These are phyloP conservation scores for Phytophthora agathidicida DNA, from an alignment of 352 stramenopile genomes.

Conservation along the genomic window DNA sequence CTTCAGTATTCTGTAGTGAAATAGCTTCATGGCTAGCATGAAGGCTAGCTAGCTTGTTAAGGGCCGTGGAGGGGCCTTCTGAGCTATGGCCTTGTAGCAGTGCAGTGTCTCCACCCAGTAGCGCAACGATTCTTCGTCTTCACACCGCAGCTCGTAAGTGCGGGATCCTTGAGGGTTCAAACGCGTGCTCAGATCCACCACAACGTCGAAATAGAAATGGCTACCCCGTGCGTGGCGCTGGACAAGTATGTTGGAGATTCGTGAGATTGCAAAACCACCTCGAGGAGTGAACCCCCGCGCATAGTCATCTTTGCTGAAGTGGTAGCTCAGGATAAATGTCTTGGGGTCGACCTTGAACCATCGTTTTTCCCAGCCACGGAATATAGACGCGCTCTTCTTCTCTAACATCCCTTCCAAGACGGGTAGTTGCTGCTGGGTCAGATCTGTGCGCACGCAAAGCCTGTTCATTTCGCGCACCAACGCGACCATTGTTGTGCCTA, in stretches of 20 bases:
- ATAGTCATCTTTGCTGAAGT: conserved; percentile 70
- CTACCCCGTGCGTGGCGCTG: conserved; percentile 43
- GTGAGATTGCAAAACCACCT: conserved; percentile 58
- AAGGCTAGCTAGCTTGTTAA: conserved; percentile 47
- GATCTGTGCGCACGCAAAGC: conserved; percentile 41
- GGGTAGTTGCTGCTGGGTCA: conserved; percentile 43
- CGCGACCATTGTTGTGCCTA: conserved; percentile 57
- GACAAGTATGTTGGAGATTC: conserved; percentile 65
- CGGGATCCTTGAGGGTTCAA: conserved; percentile 61
- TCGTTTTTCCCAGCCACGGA: conserved; percentile 68
- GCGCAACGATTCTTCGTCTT: conserved; percentile 55
- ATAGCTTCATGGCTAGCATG: too few relatives aligned
- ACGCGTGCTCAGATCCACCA: conserved; percentile 70
- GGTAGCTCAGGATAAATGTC: conserved; percentile 73
- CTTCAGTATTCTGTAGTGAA: conserved; percentile 11
- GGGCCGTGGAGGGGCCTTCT: conserved; percentile 43
- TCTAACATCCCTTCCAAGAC: conserved; percentile 71
- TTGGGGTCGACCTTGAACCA: conserved; percentile 76
- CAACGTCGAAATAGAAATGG: conserved; percentile 68
- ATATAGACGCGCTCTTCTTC: conserved; percentile 82
- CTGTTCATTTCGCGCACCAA: conserved; percentile 64
- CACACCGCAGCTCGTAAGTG: conserved; percentile 74
- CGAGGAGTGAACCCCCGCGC: conserved; percentile 66
- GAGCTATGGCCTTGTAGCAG: conserved; percentile 62
- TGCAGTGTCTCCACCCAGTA: conserved; percentile 79